Evolutionary conservation across 306 rosid species (phyloP).

Genomic region (Glycine latifolia): DNA sequence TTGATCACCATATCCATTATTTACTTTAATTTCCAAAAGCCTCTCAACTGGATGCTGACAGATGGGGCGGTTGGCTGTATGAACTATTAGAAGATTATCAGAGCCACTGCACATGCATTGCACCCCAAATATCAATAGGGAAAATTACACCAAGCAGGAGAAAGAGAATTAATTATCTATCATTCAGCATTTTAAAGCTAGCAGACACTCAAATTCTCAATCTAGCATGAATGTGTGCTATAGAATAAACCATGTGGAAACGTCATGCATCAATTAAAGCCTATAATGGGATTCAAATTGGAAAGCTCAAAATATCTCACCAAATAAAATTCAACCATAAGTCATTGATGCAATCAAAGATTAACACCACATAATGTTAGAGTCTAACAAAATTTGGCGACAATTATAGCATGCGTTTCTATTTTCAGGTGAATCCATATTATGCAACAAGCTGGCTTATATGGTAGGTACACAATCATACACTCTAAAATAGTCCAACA

Average conservation of each 20-base stretch:
- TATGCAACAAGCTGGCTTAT: background rate
- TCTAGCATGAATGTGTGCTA: background rate
- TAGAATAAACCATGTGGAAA: background rate
- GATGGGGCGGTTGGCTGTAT: background rate
- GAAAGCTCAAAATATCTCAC: background rate
- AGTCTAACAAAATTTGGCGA: background rate
- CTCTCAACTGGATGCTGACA: constrained; percentile 3
- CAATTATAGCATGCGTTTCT: background rate
- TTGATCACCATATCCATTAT: background rate
- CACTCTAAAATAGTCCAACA: too few relatives aligned
- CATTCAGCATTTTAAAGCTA: constrained; percentile 10
- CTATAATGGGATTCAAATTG: background rate
- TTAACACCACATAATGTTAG: background rate
- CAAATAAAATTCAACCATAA: constrained; percentile 1
- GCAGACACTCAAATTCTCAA: background rate
- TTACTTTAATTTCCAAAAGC: background rate
- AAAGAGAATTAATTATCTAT: background rate
- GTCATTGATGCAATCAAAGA: constrained; percentile 14
- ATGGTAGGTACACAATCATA: background rate
- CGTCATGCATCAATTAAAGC: constrained; percentile 1
- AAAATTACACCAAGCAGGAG: constrained; percentile 26
- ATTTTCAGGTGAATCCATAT: background rate
- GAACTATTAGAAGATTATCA: constrained; percentile 14
- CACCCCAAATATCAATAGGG: background rate
- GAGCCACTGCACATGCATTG: constrained; percentile 1